Evolutionary conservation across 495 filamentous ascomycete species (phyloP).

Genomic region (Aspergillus egyptiacus): DNA sequence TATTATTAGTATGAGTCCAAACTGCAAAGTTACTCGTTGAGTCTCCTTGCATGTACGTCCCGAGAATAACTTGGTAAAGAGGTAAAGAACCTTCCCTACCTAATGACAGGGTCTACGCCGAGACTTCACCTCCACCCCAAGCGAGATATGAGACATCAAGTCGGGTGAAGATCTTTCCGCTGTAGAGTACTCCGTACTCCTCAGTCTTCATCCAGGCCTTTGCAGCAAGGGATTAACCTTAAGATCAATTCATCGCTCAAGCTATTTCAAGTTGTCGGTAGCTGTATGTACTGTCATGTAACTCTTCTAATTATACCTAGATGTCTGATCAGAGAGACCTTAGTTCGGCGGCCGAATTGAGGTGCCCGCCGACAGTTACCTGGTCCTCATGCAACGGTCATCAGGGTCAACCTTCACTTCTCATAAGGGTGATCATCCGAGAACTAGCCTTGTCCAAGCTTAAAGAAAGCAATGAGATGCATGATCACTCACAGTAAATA

Average conservation of each 20-base stretch:
- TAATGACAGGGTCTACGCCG: too few relatives aligned
- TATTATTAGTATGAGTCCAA: too few relatives aligned
- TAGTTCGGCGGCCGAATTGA: slow-evolving; percentile 3
- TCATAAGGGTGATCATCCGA: too few relatives aligned
- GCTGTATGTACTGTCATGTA: neutral
- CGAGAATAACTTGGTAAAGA: slow-evolving; percentile 1
- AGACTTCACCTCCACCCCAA: neutral
- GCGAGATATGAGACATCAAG: slow-evolving; percentile 12
- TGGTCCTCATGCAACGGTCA: too few relatives aligned
- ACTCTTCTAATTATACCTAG: too few relatives aligned
- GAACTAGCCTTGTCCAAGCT: too few relatives aligned
- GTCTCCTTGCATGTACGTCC: slow-evolving; percentile 17
- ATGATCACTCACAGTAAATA: too few relatives aligned
- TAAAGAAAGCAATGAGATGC: too few relatives aligned
- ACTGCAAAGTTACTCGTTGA: slow-evolving; percentile 5
- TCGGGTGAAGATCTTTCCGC: neutral
- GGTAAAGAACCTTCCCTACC: neutral
- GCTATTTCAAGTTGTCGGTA: too few relatives aligned
- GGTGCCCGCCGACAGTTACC: neutral
- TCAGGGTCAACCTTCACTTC: too few relatives aligned
- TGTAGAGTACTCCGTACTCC: slow-evolving; percentile 1
- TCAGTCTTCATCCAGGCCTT: slow-evolving; percentile 9
- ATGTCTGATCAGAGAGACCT: too few relatives aligned
- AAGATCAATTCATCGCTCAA: neutral
- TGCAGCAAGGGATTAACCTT: slow-evolving; percentile 13